Conservation (phyloP, 305 asterid genomes). For the Fraxinus sp. region DNA sequence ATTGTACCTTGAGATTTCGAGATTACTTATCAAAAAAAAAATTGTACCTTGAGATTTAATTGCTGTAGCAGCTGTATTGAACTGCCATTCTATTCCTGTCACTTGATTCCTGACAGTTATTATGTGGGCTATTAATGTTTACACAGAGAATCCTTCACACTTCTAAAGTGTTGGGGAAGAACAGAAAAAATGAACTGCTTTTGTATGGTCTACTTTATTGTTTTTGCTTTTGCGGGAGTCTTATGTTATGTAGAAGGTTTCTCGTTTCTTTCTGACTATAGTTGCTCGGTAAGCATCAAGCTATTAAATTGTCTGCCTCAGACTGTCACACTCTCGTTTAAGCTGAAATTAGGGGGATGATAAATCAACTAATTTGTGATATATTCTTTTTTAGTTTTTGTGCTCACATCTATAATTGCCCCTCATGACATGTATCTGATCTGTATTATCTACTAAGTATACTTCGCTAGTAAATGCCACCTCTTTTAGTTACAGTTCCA, state of each 20-base stretch:
- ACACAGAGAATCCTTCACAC: background rate
- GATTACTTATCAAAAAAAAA: background rate
- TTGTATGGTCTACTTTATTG: background rate
- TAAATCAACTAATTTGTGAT: background rate
- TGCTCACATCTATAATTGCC: background rate
- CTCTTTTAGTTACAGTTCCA: background rate
- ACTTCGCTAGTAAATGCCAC: background rate
- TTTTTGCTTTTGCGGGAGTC: background rate
- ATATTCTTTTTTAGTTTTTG: background rate
- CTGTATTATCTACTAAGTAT: background rate
- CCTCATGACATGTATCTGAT: background rate
- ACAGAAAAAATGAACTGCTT: background rate
- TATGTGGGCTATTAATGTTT: background rate
- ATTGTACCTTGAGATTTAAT: conserved; percentile 1
- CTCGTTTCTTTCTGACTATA: background rate
- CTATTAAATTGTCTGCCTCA: background rate
- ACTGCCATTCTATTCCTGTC: background rate
- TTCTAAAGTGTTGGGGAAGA: background rate
- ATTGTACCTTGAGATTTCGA: background rate
- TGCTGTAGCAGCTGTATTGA: background rate
- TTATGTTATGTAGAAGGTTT: background rate
- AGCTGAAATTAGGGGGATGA: background rate
- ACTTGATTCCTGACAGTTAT: background rate
- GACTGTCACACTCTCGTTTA: background rate
- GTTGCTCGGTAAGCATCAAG: background rate